phyloP scores from a whole-genome alignment of 345 rosid species.

The Citrus sp. region DNA sequence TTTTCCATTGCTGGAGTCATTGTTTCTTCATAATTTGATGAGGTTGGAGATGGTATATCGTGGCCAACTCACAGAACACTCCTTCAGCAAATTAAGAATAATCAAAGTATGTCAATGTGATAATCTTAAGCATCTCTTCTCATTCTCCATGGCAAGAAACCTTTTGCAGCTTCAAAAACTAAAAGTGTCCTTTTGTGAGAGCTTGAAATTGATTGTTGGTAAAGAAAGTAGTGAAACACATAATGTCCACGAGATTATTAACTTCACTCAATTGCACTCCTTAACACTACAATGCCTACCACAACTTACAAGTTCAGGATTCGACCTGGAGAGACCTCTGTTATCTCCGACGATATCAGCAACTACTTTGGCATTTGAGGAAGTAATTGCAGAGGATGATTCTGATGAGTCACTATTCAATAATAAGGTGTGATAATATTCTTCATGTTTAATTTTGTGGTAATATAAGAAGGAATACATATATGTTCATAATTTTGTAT shows the following conservation, averaged over 20 bases:
- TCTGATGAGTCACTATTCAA: background rate
- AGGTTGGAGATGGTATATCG: constrained; percentile 19
- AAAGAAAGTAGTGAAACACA: background rate
- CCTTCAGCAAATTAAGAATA: constrained; percentile 14
- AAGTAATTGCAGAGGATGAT: background rate
- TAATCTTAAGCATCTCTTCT: constrained; percentile 15
- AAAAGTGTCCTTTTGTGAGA: constrained; percentile 4
- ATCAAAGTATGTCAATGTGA: constrained; percentile 12
- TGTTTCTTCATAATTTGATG: constrained; percentile 9
- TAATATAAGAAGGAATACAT: no score
- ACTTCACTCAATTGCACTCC: background rate
- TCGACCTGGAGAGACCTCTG: background rate
- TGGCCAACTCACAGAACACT: background rate
- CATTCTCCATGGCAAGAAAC: background rate
- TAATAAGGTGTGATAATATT: no score
- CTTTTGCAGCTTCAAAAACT: constrained; percentile 15
- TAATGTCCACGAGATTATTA: background rate
- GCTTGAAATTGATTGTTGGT: constrained; percentile 12
- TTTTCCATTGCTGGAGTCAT: background rate
- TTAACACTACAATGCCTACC: background rate
- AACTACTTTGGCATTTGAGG: background rate
- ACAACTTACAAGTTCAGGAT: background rate
- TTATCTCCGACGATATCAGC: no score
- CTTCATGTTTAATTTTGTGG: no score
- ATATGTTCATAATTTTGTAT: no score